Conservation (phyloP, 2,329 filamentous ascomycete species). For the Ceratocystis alfenasii region DNA sequence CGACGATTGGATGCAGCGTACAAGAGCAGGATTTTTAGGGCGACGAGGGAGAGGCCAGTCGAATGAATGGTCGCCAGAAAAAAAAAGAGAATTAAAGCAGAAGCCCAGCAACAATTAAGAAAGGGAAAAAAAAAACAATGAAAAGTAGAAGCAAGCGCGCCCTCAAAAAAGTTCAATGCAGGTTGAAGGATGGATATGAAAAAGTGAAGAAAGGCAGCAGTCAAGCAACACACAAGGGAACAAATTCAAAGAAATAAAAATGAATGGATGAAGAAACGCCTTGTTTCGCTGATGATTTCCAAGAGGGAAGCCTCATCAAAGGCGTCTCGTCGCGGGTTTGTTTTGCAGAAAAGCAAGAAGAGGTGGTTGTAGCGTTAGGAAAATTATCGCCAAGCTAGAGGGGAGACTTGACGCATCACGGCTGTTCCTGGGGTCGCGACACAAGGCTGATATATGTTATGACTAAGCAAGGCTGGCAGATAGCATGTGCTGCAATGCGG, state of each 20-base stretch:
- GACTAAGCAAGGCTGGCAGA: conserved; percentile 22
- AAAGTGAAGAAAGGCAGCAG: background rate
- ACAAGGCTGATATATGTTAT: conserved; percentile 13
- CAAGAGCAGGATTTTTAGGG: background rate
- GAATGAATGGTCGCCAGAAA: background rate
- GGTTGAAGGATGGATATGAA: conserved; percentile 13
- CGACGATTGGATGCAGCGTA: background rate
- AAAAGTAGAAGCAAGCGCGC: conserved; percentile 16
- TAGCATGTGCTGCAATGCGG: too few species aligned
- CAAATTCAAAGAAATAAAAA: conserved; percentile 14
- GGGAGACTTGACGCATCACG: background rate
- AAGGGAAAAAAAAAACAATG: background rate
- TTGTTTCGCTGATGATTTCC: conserved; percentile 1
- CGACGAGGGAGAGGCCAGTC: background rate
- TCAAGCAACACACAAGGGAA: background rate
- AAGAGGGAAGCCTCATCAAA: background rate
- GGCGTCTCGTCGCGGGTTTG: conserved; percentile 14
- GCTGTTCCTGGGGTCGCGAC: conserved; percentile 14
- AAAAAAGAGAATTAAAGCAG: conserved; percentile 6
- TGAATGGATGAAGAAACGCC: conserved; percentile 17
- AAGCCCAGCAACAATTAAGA: conserved; percentile 8
- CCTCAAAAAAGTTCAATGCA: conserved; percentile 12
- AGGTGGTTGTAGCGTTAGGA: background rate
- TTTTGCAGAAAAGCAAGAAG: conserved; percentile 5
- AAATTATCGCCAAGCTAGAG: conserved; percentile 8